These are phyloP conservation scores for Seiridium cupressi DNA, from an alignment of 2,329 filamentous ascomycete species.

Conservation along the genomic window DNA sequence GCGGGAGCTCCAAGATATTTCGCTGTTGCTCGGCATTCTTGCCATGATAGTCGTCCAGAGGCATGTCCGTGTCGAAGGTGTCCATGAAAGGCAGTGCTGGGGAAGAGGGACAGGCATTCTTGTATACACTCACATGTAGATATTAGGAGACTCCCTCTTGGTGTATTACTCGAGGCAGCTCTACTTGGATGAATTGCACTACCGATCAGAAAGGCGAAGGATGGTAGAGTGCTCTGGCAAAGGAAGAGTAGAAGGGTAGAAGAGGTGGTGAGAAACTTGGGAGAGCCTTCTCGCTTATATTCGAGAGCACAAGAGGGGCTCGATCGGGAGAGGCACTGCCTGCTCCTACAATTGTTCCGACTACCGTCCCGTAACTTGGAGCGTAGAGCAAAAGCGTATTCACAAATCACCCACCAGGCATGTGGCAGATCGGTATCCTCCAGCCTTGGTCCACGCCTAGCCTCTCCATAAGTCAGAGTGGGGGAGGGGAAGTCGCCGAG, in stretches of 20 bases:
- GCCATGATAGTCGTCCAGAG: background rate
- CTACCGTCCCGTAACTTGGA: background rate
- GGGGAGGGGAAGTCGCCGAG: slow-evolving; percentile 12
- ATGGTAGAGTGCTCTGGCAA: slow-evolving; percentile 26
- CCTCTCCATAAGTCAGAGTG: slow-evolving; percentile 8
- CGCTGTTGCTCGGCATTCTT: background rate
- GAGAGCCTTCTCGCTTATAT: slow-evolving; percentile 34
- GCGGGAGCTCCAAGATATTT: background rate
- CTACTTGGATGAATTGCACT: slow-evolving; percentile 10
- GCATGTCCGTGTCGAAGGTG: background rate
- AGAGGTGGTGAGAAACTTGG: slow-evolving; percentile 22
- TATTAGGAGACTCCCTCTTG: slow-evolving; percentile 1
- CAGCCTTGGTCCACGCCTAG: slow-evolving; percentile 6
- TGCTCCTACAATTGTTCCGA: slow-evolving; percentile 9
- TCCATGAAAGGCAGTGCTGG: background rate
- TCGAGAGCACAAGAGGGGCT: slow-evolving; percentile 20
- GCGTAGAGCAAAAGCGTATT: slow-evolving; percentile 6
- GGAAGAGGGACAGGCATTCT: background rate
- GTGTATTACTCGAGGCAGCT: slow-evolving; percentile 1
- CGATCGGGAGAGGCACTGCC: slow-evolving; percentile 11
- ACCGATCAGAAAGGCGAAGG: slow-evolving; percentile 17
- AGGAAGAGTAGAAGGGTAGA: slow-evolving; percentile 27
- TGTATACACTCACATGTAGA: slow-evolving; percentile 3
- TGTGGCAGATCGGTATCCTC: slow-evolving; percentile 13
- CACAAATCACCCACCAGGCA: slow-evolving; percentile 3